A percentile compares a stretch with the other conserved stretches of the same genome.
Evolutionary conservation across 2,329 filamentous ascomycete genomes (phyloP).

Genomic region (Cordyceps cicadae): DNA sequence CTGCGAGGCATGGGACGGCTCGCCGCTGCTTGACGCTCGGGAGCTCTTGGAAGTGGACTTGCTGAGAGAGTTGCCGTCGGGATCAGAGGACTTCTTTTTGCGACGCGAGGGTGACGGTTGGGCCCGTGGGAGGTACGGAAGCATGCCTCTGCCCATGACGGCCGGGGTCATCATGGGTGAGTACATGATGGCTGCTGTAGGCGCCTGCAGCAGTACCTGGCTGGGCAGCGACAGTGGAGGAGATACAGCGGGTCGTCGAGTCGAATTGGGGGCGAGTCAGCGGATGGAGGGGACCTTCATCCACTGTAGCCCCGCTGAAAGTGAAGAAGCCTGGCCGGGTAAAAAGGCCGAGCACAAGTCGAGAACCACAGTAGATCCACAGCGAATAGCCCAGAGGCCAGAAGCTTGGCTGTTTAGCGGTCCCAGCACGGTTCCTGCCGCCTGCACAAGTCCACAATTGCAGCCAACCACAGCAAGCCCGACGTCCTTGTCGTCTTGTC

Average conservation of each 20-base stretch:
- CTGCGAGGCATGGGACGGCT: neutral
- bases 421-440: neutral
- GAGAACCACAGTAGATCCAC: neutral
- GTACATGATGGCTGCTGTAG: constrained; percentile 3
- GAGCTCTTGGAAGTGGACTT: neutral
- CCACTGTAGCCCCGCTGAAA: neutral
- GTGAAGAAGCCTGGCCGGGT: neutral
- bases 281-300: neutral
- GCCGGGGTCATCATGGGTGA: constrained; percentile 1
- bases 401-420: neutral
- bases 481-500: neutral
- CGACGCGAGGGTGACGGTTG: neutral
- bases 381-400: neutral
- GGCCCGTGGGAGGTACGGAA: neutral
- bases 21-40: neutral
- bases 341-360: neutral
- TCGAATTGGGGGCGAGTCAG: neutral
- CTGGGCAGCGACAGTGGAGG: neutral
- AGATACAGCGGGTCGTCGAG: neutral
- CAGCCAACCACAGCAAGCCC: neutral
- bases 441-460: neutral
- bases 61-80: neutral
- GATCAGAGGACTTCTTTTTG: neutral
- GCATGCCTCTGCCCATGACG: neutral
- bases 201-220: neutral